phyloP scores from a whole-genome alignment of 192 early-diverging fungal species.

The Thoreauomyces humboldtii region DNA sequence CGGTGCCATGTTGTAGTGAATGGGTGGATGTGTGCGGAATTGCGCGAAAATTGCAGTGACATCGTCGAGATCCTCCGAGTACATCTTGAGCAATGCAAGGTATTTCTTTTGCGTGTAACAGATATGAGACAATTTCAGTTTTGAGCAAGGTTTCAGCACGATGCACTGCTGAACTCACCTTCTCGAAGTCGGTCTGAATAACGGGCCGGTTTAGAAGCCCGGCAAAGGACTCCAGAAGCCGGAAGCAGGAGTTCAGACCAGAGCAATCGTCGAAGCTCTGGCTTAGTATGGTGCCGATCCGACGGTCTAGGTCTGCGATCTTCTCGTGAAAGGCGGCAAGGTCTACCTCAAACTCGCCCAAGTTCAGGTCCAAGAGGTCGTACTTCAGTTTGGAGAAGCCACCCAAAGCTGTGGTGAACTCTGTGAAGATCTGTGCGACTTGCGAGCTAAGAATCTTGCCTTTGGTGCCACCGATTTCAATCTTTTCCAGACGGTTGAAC shows the following conservation, averaged over 20 bases:
- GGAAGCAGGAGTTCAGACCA: constrained; percentile 55
- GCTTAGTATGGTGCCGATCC: constrained; percentile 62
- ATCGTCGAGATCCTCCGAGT: constrained; percentile 57
- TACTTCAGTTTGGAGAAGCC: constrained; percentile 59
- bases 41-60: constrained; percentile 51
- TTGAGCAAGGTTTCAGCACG: too few relatives aligned
- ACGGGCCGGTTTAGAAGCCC: constrained; percentile 53
- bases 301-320: constrained; percentile 59
- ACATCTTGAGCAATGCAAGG: constrained; percentile 52
- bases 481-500: constrained; percentile 66
- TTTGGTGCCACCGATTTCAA: constrained; percentile 71
- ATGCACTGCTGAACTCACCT: too few relatives aligned
- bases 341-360: constrained; percentile 53
- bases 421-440: constrained; percentile 59
- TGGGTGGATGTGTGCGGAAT: constrained; percentile 53
- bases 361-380: constrained; percentile 53
- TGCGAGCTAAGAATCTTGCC: constrained; percentile 66
- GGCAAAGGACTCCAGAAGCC: constrained; percentile 61
- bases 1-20: constrained; percentile 69
- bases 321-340: constrained; percentile 51
- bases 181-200: constrained; percentile 60
- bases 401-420: constrained; percentile 51
- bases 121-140: too few relatives aligned
- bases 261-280: constrained; percentile 65
- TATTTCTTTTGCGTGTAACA: too few relatives aligned